Base-by-base conservation (phyloP, 805 yeast genomes). In the Saccharomycopsis vini region DNA sequence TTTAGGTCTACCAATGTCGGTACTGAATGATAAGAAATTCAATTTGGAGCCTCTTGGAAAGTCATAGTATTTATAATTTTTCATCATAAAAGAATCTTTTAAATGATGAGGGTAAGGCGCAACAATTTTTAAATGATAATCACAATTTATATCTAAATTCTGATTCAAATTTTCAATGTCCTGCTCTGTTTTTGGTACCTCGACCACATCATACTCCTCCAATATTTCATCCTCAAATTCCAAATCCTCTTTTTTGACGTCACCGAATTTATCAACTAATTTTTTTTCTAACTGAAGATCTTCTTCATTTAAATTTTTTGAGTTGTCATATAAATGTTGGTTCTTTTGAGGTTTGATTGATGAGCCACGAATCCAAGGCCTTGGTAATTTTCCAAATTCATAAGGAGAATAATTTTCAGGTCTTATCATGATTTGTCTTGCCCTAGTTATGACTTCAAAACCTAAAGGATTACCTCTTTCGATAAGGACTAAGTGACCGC, bases 31-130 rank as follows among this genome's bases (percentile, higher is more conserved):
- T 57, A 97, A 87, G 69, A 88, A 86, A 44, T 73, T 73, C 41
- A 83, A 65, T 46, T 77, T 70, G 50, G 71, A 72, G 35, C 85
- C 86, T 20, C 72, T 67, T 13, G 66, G 63, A 36, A 68, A 71
- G 32, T 67, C 66, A 56, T 79, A 84, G 54, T 71, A 76, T 29
- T 73, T 74, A 2, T 94, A 85, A 40, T 81, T 81, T 12, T 81
- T 79, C 26, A 77, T 69, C 60, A 89, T 97, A 43, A 90, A 63
- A 0, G 97, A 97, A 56, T 97, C 89, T 51, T 68, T 72, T 10
- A 79, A 75, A 54, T 87, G 95, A 58, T 92, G 97, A 1, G 90
- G 62, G 57, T 97, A 92, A 3, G 98, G 98, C 0, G 95, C 95
- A 16, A 90, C 57, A 6, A 90, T 69, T 33, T 73, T 72, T 40